phyloP scores from a whole-genome alignment of 2,329 filamentous ascomycete genomes.

The Apiospora marii region DNA sequence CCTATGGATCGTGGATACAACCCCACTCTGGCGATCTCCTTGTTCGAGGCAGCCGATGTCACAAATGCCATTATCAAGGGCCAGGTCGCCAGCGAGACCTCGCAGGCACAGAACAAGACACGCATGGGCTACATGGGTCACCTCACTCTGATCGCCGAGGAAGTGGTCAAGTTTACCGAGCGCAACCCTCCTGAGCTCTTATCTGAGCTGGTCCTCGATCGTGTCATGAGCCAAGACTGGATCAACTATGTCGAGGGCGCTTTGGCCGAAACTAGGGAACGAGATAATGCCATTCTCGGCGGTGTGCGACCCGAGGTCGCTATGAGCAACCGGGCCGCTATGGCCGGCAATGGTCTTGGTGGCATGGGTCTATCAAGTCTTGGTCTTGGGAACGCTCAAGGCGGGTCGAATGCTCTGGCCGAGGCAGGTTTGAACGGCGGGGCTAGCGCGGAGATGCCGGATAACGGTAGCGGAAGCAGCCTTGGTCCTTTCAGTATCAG shows the following conservation, averaged over 20 bases:
- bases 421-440: conserved; percentile 82
- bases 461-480: conserved; percentile 69
- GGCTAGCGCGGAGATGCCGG: conserved; percentile 66
- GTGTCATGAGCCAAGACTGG: conserved; percentile 90
- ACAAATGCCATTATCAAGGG: conserved; percentile 93
- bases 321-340: conserved; percentile 77
- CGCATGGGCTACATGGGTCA: conserved; percentile 97
- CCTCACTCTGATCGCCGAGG: conserved; percentile 94
- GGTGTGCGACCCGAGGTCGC: conserved; percentile 92
- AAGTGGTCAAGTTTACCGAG: conserved; percentile 98
- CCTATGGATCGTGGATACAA: conserved; percentile 98
- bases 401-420: conserved; percentile 73
- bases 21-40: conserved; percentile 84
- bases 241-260: conserved; percentile 94
- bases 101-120: conserved; percentile 83
- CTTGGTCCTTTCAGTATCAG: conserved; percentile 77
- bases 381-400: conserved; percentile 45
- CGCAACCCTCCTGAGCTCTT: conserved; percentile 88
- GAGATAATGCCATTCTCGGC: conserved; percentile 97
- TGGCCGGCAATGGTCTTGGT: conserved; percentile 56
- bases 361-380: conserved; percentile 59
- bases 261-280: conserved; percentile 89
- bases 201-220: conserved; percentile 83
- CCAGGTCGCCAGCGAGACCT: conserved; percentile 85
- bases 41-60: conserved; percentile 90